Evolutionary conservation across 2,329 filamentous ascomycete species (phyloP), one percentile per base, ranked within the genome.

Genomic region (Aplosporella prunicola): DNA sequence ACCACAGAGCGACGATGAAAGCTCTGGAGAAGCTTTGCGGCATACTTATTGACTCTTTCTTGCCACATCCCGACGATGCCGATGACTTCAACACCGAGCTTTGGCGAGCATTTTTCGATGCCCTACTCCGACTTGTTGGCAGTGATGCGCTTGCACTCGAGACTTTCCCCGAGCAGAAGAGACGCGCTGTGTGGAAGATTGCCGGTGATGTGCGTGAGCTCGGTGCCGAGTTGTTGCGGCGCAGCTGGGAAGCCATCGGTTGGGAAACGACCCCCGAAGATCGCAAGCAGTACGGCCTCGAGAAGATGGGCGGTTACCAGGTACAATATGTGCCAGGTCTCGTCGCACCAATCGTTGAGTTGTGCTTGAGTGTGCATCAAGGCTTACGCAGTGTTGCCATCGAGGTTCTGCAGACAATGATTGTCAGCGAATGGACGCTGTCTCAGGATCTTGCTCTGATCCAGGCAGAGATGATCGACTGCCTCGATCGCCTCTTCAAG

Each of bases 131-230:
- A 53, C 78, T 96, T 3, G 85, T 98, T 3, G 84, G 85, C 5
- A 95, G 87, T 51, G 79, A 88, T 23, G 84, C 82, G 0, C 71
- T 98, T 14, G 88, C 91, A 0, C 72, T 98, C 24, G 91, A 98
- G 56, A 94, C 88, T 0, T 96, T 95, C 54, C 87, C 91, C 0
- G 93, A 98, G 58, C 91, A 98, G 62, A 98, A 96, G 64, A 72
- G 91, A 30, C 72, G 91, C 39, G 89, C 91, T 1, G 89, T 96
- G 1, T 98, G 93, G 91, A 98, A 96, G 64, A 95, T 98, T 55
- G 91, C 89, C 4, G 91, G 91, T 5, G 93, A 98, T 61, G 86
- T 98, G 34, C 76, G 91, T 39, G 88, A 96, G 57, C 75, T 86
- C 46, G 91, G 93, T 11, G 89, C 91, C 4, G 83, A 89, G 34